Evolutionary conservation across 257 asterid species (phyloP).

Genomic region (Fraxinus anomala): DNA sequence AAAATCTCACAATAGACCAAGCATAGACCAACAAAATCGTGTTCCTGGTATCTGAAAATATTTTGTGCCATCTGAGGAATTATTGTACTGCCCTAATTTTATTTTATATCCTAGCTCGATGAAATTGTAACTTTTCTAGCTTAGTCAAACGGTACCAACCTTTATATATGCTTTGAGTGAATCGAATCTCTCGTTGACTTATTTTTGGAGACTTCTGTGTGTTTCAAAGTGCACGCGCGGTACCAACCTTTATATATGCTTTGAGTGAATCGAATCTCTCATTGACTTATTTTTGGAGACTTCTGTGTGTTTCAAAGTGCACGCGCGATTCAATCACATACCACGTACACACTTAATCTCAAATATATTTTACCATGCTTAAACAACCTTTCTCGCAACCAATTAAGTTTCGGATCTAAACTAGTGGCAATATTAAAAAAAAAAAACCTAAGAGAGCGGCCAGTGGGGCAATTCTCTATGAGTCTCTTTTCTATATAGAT

Average conservation of each 20-base stretch:
- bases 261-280: not conserved
- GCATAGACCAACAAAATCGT: not conserved
- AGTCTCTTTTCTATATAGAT: not conserved
- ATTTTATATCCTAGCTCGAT: not conserved
- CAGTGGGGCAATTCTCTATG: no score
- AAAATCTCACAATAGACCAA: not conserved
- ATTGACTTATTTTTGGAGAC: not conserved
- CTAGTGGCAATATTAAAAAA: not conserved
- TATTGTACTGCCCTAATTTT: not conserved
- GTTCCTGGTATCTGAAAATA: not conserved
- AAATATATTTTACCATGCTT: no score
- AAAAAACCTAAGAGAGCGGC: not conserved
- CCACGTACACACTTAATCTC: not conserved
- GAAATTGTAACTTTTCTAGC: not conserved
- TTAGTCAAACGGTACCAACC: not conserved
- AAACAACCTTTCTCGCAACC: not conserved
- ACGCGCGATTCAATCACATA: not conserved
- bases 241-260: not conserved
- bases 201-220: not conserved
- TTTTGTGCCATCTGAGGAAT: not conserved
- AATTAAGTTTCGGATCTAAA: no score
- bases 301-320: not conserved
- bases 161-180: not conserved
- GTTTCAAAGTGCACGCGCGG: not conserved
- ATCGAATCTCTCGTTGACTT: not conserved